Percentiles rank a stretch among this genome's conserved stretches.
Evolutionary conservation across 108 stramenopile genomes (phyloP).

Genomic region (Epithemia pelagica): DNA sequence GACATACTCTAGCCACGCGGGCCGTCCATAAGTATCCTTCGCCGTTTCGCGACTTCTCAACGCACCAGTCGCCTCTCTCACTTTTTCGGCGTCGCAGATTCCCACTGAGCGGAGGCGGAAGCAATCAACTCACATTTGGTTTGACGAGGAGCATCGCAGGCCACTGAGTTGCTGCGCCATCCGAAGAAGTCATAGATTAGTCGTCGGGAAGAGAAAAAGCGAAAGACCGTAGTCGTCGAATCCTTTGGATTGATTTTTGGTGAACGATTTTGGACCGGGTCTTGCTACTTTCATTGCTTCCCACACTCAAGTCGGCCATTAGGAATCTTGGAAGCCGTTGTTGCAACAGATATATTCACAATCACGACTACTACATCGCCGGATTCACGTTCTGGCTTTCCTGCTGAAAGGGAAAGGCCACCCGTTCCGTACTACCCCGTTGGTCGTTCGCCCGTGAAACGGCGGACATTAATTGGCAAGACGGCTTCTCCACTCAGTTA

Average conservation of each 20-base stretch:
- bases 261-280: too few species aligned
- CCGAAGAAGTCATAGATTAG: too few species aligned
- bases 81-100: constrained; percentile 1
- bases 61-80: not conserved
- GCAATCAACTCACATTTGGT: not conserved
- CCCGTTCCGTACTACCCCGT: not conserved
- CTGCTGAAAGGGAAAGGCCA: not conserved
- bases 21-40: not conserved
- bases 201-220: too few species aligned
- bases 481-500: constrained; percentile 53
- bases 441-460: not conserved
- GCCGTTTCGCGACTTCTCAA: not conserved
- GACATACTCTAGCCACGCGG: not conserved
- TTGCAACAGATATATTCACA: not conserved
- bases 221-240: too few species aligned
- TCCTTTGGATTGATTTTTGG: too few species aligned
- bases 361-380: not conserved
- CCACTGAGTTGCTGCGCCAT: not conserved
- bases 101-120: not conserved
- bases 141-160: not conserved
- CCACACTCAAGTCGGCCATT: too few species aligned
- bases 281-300: too few species aligned
- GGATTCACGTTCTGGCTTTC: not conserved
- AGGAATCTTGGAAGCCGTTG: not conserved
- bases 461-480: constrained; percentile 2